Evolutionary conservation across 768 basidiomycete genomes (phyloP).

Genomic region (Lactarius hatsudake): DNA sequence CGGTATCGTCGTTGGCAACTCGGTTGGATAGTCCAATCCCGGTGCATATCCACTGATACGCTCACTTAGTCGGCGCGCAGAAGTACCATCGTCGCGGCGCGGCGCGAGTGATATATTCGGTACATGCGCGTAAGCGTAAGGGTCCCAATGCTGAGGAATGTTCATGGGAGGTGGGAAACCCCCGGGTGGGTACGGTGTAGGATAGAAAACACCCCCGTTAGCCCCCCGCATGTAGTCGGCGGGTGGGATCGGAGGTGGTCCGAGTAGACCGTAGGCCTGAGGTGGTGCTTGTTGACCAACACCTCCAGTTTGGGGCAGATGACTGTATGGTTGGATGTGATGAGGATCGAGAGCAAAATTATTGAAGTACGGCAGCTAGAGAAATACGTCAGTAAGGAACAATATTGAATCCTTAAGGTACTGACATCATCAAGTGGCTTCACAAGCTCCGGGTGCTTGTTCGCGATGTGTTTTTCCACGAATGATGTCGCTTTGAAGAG

Average conservation of each 20-base stretch:
- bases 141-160: conserved; percentile 48
- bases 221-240: conserved; percentile 35
- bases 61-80: conserved; percentile 68
- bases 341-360: conserved; percentile 96
- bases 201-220: conserved; percentile 28
- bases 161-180: conserved; percentile 36
- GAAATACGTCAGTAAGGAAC: conserved; percentile 26
- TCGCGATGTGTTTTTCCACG: conserved; percentile 94
- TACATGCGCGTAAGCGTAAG: conserved; percentile 42
- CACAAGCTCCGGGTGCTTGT: conserved; percentile 88
- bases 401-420: conserved; percentile 13
- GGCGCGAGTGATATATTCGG: conserved; percentile 38
- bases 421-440: conserved; percentile 82
- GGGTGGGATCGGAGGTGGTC: conserved; percentile 40
- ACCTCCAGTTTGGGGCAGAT: conserved; percentile 68
- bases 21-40: conserved; percentile 41
- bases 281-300: conserved; percentile 73
- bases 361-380: conserved; percentile 86
- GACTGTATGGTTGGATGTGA: conserved; percentile 80
- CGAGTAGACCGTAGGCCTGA: conserved; percentile 81
- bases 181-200: conserved; percentile 46
- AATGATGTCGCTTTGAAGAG: conserved; percentile 97
- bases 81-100: conserved; percentile 58
- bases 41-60: conserved; percentile 76
- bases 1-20: conserved; percentile 46